Evolutionary conservation across 805 yeast genomes (phyloP).

Genomic region (Cyberlindnera americana): DNA sequence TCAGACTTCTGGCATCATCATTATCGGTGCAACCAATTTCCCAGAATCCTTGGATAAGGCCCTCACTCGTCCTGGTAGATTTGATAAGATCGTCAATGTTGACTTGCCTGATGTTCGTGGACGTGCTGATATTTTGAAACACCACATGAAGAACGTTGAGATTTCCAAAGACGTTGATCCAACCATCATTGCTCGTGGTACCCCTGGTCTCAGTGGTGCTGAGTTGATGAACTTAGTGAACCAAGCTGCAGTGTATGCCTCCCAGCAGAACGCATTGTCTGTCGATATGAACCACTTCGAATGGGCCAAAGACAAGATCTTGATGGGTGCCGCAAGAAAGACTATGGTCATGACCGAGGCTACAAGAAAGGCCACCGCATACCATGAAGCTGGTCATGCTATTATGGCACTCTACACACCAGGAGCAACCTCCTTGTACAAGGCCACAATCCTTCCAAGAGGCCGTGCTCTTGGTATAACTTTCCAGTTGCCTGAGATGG

Average conservation of each 20-base stretch:
- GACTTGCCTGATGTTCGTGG: slow-evolving; percentile 98
- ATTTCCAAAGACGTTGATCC: slow-evolving; percentile 84
- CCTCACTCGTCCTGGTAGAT: slow-evolving; percentile 95
- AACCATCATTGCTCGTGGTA: slow-evolving; percentile 88
- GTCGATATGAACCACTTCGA: slow-evolving; percentile 92
- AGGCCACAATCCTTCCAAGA: slow-evolving; percentile 95
- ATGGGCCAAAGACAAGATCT: slow-evolving; percentile 98
- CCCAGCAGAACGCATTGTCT: slow-evolving; percentile 84
- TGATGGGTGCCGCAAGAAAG: slow-evolving; percentile 97
- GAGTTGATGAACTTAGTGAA: slow-evolving; percentile 92
- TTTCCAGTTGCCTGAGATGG: slow-evolving; percentile 97
- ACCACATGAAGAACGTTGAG: slow-evolving; percentile 89
- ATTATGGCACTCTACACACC: slow-evolving; percentile 93
- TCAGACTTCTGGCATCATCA: slow-evolving; percentile 88
- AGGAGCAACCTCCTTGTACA: slow-evolving; percentile 93
- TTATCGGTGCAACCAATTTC: slow-evolving; percentile 97
- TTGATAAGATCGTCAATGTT: slow-evolving; percentile 92
- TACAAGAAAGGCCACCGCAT: slow-evolving; percentile 89
- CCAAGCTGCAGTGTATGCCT: slow-evolving; percentile 97
- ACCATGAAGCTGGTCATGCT: slow-evolving; percentile 99
- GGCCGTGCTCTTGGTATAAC: slow-evolving; percentile 97
- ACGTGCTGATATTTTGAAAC: slow-evolving; percentile 85
- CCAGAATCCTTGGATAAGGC: slow-evolving; percentile 97
- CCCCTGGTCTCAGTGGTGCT: slow-evolving; percentile 98
- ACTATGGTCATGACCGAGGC: slow-evolving; percentile 98